Evolutionary conservation across 1,139 yeast species (phyloP).

Genomic region (Yamadazyma diospyri): DNA sequence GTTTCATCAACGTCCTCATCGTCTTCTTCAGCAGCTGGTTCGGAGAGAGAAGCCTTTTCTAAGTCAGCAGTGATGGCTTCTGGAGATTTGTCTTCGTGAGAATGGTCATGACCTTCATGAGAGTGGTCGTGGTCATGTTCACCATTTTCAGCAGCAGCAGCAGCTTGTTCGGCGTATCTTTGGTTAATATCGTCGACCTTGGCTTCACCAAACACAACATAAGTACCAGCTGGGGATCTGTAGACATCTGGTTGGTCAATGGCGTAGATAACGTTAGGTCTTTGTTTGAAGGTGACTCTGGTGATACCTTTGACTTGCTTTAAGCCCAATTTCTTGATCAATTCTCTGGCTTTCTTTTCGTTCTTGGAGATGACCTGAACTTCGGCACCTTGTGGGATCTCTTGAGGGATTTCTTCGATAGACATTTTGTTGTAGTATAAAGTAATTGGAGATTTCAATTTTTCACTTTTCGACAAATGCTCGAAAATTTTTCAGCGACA

Average conservation of each 20-base stretch:
- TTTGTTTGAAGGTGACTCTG: slow-evolving; percentile 95
- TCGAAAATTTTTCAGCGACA: slow-evolving; percentile 6
- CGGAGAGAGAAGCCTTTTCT: slow-evolving; percentile 65
- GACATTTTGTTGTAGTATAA: no score
- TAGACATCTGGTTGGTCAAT: slow-evolving; percentile 93
- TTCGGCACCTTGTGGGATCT: slow-evolving; percentile 83
- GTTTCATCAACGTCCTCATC: slow-evolving; percentile 73
- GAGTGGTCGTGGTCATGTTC: slow-evolving; percentile 19
- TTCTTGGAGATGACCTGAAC: slow-evolving; percentile 82
- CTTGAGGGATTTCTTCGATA: slow-evolving; percentile 70
- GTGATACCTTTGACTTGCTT: slow-evolving; percentile 89
- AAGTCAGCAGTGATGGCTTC: slow-evolving; percentile 88
- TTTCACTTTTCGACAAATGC: slow-evolving; percentile 4
- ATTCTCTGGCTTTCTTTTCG: slow-evolving; percentile 95
- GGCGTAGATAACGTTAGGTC: slow-evolving; percentile 89
- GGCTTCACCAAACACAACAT: slow-evolving; percentile 97
- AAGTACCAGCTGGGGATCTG: slow-evolving; percentile 92
- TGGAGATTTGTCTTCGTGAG: slow-evolving; percentile 52
- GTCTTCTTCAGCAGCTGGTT: slow-evolving; percentile 51
- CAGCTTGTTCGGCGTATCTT: slow-evolving; percentile 73
- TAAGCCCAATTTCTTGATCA: slow-evolving; percentile 84
- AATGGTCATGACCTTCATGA: slow-evolving; percentile 23
- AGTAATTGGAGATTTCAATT: not conserved
- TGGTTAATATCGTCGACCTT: slow-evolving; percentile 88
- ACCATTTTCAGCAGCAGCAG: slow-evolving; percentile 48